These are phyloP conservation scores for Cephalotrichum gorgonifer DNA, from an alignment of 2,329 filamentous ascomycete species.

Conservation along the genomic window DNA sequence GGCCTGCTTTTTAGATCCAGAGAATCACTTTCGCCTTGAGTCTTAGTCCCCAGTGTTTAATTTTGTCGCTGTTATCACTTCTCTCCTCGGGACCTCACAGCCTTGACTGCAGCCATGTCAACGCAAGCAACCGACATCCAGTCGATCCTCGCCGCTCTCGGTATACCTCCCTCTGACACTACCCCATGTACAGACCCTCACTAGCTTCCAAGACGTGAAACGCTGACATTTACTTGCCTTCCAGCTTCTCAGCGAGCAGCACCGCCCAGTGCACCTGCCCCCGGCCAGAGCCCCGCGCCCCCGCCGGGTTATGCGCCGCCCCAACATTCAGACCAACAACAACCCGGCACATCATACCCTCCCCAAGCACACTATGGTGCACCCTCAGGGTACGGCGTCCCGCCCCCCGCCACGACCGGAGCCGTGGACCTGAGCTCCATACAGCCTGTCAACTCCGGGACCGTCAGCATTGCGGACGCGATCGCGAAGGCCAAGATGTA, in stretches of 20 bases:
- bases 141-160: conserved; percentile 37
- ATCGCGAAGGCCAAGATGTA: conserved; percentile 77
- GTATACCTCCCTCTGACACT: conserved; percentile 23
- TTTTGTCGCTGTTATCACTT: background rate
- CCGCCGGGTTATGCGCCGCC: conserved; percentile 18
- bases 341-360: conserved; percentile 22
- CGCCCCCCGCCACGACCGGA: conserved; percentile 62
- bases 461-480: conserved; percentile 73
- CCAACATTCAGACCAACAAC: conserved; percentile 6
- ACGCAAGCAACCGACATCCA: conserved; percentile 29
- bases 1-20: background rate
- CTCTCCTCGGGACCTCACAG: background rate
- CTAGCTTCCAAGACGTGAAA: background rate
- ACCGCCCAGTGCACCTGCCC: conserved; percentile 16
- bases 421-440: conserved; percentile 73
- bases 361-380: conserved; percentile 26
- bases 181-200: background rate
- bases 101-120: conserved; percentile 17
- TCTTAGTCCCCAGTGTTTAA: background rate
- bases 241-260: conserved; percentile 33
- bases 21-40: background rate
- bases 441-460: conserved; percentile 69
- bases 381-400: conserved; percentile 35
- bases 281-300: conserved; percentile 29
- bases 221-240: conserved; percentile 5